A percentile compares a stretch with the other conserved stretches of the same genome.
These are phyloP conservation scores for Beta macrorhiza DNA, from an alignment of 179 eudicot genomes.

Conservation along the genomic window DNA sequence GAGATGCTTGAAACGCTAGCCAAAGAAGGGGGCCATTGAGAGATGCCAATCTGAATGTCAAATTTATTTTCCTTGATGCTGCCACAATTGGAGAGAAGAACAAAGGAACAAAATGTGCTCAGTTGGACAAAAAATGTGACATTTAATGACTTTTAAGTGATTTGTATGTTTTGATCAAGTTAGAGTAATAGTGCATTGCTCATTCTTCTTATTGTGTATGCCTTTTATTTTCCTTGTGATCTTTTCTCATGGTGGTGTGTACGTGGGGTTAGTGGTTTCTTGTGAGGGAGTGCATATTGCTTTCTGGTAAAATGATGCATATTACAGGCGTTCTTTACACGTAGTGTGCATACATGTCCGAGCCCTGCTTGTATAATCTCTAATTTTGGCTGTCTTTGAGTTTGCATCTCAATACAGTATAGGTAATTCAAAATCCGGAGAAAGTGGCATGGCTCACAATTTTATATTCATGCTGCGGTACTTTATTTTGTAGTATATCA, in stretches of 20 bases:
- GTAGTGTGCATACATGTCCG: neutral
- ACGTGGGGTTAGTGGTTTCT: neutral
- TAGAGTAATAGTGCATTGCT: neutral
- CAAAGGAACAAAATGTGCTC: neutral
- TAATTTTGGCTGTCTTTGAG: constrained; percentile 1
- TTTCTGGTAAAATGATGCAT: neutral
- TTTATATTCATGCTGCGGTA: neutral
- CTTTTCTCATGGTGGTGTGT: neutral
- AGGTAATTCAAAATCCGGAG: neutral
- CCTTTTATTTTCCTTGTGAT: neutral
- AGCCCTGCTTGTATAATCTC: neutral
- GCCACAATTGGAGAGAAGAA: too few species aligned
- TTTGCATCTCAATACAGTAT: constrained; percentile 1
- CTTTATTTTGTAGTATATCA: neutral
- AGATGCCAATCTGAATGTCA: neutral
- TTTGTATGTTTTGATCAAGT: neutral
- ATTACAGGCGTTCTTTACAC: neutral
- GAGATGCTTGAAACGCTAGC: neutral
- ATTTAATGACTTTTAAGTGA: neutral
- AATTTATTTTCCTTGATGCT: constrained; percentile 8
- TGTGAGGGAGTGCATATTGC: neutral
- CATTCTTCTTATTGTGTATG: neutral
- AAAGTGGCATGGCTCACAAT: constrained; percentile 1
- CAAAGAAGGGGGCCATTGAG: neutral
- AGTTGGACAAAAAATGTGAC: constrained; percentile 6